Evolutionary conservation across 495 filamentous ascomycete species (phyloP).

Genomic region (Amniculicola lignicola): DNA sequence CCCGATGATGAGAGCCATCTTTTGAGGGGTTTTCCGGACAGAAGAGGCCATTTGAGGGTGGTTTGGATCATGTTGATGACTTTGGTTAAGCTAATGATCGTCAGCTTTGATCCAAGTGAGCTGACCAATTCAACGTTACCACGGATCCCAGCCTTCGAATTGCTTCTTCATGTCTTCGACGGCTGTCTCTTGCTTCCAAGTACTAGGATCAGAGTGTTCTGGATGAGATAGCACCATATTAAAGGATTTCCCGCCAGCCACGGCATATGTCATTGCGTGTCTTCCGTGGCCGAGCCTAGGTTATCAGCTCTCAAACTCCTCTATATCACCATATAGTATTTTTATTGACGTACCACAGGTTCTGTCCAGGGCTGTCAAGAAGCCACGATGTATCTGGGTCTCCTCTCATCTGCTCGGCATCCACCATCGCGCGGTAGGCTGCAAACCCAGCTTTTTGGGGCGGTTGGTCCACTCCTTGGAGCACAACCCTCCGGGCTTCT

Average conservation of each 20-base stretch:
- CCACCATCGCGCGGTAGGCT: conserved; percentile 47
- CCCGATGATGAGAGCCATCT: conserved; percentile 38
- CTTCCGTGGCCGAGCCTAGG: conserved; percentile 28
- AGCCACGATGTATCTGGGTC: conserved; percentile 45
- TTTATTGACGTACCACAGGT: conserved; percentile 44
- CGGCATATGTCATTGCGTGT: conserved; percentile 33
- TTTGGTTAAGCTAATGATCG: conserved; percentile 37
- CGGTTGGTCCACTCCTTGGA: conserved; percentile 26
- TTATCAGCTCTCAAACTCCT: not conserved
- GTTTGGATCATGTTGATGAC: conserved; percentile 45
- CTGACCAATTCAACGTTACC: conserved; percentile 22
- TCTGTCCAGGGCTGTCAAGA: conserved; percentile 43
- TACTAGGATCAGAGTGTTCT: conserved; percentile 22
- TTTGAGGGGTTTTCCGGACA: conserved; percentile 37
- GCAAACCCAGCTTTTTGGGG: conserved; percentile 40
- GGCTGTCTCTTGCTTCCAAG: conserved; percentile 29
- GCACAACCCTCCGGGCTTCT: conserved; percentile 36
- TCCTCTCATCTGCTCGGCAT: conserved; percentile 42
- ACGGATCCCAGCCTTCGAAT: conserved; percentile 47
- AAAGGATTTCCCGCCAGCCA: conserved; percentile 28
- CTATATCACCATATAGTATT: not conserved
- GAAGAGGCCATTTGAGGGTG: conserved; percentile 46
- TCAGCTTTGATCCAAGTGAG: not conserved
- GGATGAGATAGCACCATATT: conserved; percentile 37
- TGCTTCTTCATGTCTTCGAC: conserved; percentile 34